A percentile compares a stretch with the other conserved stretches of the same genome.
Evolutionary conservation across 75 land plant species (phyloP).

Genomic region (Selaginella tamariscina): DNA sequence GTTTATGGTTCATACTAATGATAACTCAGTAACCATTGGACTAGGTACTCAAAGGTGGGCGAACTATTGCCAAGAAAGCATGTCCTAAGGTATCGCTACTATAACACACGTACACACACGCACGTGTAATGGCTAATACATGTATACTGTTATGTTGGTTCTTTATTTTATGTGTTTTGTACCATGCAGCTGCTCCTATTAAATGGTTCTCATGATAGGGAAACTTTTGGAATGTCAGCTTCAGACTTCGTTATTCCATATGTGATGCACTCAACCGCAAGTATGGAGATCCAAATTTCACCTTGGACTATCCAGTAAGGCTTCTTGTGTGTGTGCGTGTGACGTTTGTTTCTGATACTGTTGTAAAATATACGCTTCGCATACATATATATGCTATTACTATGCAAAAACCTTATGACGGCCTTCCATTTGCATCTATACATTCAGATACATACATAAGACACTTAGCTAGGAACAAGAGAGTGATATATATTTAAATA

Average conservation of each 20-base stretch:
- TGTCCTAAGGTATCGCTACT: slow-evolving; percentile 52
- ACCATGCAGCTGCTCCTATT: slow-evolving; percentile 59
- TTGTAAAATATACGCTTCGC: too few relatives aligned
- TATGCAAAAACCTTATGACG: too few relatives aligned
- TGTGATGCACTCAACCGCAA: slow-evolving; percentile 80
- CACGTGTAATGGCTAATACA: neutral
- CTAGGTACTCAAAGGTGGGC: slow-evolving; percentile 85
- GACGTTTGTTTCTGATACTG: neutral
- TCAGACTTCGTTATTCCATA: slow-evolving; percentile 77
- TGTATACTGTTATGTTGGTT: neutral
- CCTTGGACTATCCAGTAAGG: slow-evolving; percentile 42
- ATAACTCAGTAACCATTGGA: neutral
- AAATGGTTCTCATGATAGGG: slow-evolving; percentile 88
- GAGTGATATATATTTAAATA: too few relatives aligned
- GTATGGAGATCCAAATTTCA: slow-evolving; percentile 11
- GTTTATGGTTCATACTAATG: neutral
- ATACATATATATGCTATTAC: too few relatives aligned
- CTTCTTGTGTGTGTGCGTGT: neutral
- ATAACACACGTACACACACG: neutral
- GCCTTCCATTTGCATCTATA: neutral
- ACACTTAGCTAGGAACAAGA: too few relatives aligned
- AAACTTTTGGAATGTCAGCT: slow-evolving; percentile 77
- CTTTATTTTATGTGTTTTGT: neutral
- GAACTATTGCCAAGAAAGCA: slow-evolving; percentile 54
- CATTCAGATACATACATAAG: too few relatives aligned